phyloP scores from a whole-genome alignment of 164 flowering plant species.

The Vitis labrusca region DNA sequence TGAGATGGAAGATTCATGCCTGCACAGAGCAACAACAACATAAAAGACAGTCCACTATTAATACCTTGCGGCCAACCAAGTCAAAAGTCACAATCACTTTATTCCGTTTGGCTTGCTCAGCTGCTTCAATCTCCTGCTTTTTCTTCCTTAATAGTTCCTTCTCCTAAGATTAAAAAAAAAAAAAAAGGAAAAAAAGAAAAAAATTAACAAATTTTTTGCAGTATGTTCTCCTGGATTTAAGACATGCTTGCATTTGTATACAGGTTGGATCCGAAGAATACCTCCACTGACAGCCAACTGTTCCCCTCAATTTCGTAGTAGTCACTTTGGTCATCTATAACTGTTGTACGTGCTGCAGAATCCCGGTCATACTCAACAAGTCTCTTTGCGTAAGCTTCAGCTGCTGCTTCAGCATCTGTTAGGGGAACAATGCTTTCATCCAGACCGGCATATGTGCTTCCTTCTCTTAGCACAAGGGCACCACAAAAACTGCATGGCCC shows the following conservation, averaged over 20 bases:
- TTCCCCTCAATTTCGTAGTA: conserved; percentile 88
- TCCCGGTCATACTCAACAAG: conserved; percentile 89
- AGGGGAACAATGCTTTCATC: conserved; percentile 49
- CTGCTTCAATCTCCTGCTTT: conserved; percentile 75
- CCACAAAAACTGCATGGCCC: conserved; percentile 96
- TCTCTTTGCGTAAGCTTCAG: conserved; percentile 93
- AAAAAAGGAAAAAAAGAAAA: neutral
- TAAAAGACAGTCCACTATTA: conserved; percentile 5
- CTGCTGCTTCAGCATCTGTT: conserved; percentile 78
- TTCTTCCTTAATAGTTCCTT: conserved; percentile 85
- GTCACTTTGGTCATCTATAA: conserved; percentile 98
- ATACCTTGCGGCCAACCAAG: conserved; percentile 94
- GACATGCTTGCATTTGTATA: neutral
- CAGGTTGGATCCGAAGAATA: conserved; percentile 13
- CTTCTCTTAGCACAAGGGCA: conserved; percentile 83
- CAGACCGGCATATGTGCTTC: conserved; percentile 87
- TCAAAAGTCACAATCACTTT: conserved; percentile 90
- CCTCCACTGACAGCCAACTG: conserved; percentile 87
- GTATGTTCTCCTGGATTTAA: neutral
- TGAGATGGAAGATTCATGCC: no score
- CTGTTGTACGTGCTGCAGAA: conserved; percentile 91
- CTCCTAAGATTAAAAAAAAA: conserved; percentile 46
- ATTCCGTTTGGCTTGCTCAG: conserved; percentile 67
- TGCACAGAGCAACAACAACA: no score
- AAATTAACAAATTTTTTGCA: neutral